Base-by-base conservation (phyloP, 2,329 filamentous ascomycete genomes). In the Chrysoporthe cubensis region DNA sequence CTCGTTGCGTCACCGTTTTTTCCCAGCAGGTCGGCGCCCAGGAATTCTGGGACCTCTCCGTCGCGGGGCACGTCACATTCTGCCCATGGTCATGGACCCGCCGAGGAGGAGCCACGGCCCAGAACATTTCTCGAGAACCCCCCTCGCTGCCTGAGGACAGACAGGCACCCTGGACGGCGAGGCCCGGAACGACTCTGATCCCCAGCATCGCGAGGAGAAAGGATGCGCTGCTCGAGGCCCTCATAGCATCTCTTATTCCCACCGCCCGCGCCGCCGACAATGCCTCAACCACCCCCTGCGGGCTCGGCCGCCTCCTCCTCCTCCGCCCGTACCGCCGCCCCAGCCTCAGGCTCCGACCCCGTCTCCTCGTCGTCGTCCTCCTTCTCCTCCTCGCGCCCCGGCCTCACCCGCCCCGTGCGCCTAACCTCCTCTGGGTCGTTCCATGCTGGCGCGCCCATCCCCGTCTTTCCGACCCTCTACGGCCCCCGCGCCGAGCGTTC, bases 401-500 rank as follows among this genome's bases (percentile, higher is more conserved):
- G 50, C 42, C 61, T 63, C 11, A 40, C 32, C 13, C 68, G 68
- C n/a, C 68, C 68, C 34, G 58, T 59, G 8, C 66, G 67, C 37
- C 69, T 72, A 0, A 73, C 69, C 64, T 81, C 82, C 2, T 78
- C 81, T 0, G 82, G 82, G 42, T 86, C 84, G 1, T 85, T 86
- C 72, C 83, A 86, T 72, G 83, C 84, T 56, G 84, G 83, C 69
- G 82, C 82, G 2, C 81, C 84, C 5, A 82, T 85, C 54, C 83
- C 82, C 2, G 75, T 78, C 8, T 73, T 77, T 43, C 70, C 60
- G 13, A 44, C 71, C 5, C 66, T 75, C 0, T 74, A 74, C 69
- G 66, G 72, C 40, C 62, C 72, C 46, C 65, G 70, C 68, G 61
- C 69, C 58, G 67, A 72, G 48, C 58, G 64, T 62, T 56, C 52